Base-by-base conservation (phyloP, 2,329 filamentous ascomycete genomes). In the Bipolaris cookei region DNA sequence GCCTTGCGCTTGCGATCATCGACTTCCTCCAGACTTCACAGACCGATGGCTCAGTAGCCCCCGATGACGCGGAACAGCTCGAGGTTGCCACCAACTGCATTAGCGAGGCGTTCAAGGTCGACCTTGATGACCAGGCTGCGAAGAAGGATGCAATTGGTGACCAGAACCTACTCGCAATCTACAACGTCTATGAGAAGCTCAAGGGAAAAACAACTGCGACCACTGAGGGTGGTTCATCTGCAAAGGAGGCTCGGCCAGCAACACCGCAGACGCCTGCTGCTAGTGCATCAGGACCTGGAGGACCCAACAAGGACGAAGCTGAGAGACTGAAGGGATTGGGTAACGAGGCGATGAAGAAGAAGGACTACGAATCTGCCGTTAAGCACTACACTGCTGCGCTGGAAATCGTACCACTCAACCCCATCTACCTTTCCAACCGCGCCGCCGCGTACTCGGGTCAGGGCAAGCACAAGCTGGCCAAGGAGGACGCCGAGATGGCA, bases 371-470 rank as follows among this genome's bases (percentile, higher is more conserved):
- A 43, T 72, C 81, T 39, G 95, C 95, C 61, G 92, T 98, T 75
- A 88, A 91, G 68, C 83, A 90, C 66, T 99, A 99, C 84, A 91
- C 91, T 23, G 84, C 94, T 77, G 95, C 95, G 3, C 87, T 99
- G 23, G 84, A 86, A 54, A 82, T 97, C 51, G 81, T 91, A 66
- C 92, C 95, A 1, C 82, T 86, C 65, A 98, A 99, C 81, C 91
- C 93, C 37, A 95, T 99, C 78, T 99, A 95, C 84, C 89, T 99
- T 38, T 97, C 92, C 62, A 99, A 99, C 86, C 92, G 95, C 66
- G 95, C 95, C 10, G 95, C 95, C 44, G 95, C 95, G 5, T 91
- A 96, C 83, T 92, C 89, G 25, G 94, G 92, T 20, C 87, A 87
- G 61, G 86, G 88, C 68, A 88, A 97, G 79, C 93, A 98, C 81